Percentiles rank a stretch among this genome's conserved stretches.
phyloP scores from a whole-genome alignment of 768 basidiomycete species.

The Mycena chlorophos region DNA sequence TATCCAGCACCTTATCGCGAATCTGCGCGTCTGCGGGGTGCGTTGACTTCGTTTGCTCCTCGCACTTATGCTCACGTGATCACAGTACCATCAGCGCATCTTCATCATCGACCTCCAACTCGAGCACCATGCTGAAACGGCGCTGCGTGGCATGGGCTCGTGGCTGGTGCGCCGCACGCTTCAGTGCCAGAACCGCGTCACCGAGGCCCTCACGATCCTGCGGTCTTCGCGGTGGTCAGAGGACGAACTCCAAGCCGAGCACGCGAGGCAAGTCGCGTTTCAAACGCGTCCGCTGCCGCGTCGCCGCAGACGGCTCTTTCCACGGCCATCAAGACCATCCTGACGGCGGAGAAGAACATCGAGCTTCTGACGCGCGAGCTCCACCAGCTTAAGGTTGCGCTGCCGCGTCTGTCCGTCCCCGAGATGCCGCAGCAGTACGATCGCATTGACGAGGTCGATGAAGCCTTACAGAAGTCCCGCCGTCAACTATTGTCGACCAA shows the following conservation, averaged over 20 bases:
- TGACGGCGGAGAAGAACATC: not conserved
- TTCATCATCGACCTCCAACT: slow-evolving; percentile 29
- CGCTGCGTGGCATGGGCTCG: slow-evolving; percentile 30
- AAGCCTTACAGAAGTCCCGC: not conserved
- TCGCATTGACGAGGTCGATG: not conserved
- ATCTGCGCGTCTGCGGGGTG: slow-evolving; percentile 35
- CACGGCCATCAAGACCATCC: too few species aligned
- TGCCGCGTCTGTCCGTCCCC: too few species aligned
- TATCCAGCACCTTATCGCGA: slow-evolving; percentile 35
- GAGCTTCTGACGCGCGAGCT: not conserved
- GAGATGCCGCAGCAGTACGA: too few species aligned
- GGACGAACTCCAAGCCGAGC: slow-evolving; percentile 29
- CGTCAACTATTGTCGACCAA: not conserved
- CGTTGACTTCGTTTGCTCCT: slow-evolving; percentile 9
- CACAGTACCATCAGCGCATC: slow-evolving; percentile 3
- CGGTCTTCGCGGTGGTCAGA: slow-evolving; percentile 9
- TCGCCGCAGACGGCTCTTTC: too few species aligned
- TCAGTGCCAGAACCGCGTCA: slow-evolving; percentile 11
- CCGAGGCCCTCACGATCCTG: slow-evolving; percentile 20
- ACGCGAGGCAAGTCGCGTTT: slow-evolving; percentile 31
- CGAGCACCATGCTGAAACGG: slow-evolving; percentile 24
- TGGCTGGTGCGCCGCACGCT: slow-evolving; percentile 30
- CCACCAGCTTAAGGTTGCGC: not conserved
- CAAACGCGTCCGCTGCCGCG: slow-evolving; percentile 22
- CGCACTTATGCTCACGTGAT: not conserved